These are phyloP conservation scores for Echria macrotheca DNA, from an alignment of 495 filamentous ascomycete species.

Conservation along the genomic window DNA sequence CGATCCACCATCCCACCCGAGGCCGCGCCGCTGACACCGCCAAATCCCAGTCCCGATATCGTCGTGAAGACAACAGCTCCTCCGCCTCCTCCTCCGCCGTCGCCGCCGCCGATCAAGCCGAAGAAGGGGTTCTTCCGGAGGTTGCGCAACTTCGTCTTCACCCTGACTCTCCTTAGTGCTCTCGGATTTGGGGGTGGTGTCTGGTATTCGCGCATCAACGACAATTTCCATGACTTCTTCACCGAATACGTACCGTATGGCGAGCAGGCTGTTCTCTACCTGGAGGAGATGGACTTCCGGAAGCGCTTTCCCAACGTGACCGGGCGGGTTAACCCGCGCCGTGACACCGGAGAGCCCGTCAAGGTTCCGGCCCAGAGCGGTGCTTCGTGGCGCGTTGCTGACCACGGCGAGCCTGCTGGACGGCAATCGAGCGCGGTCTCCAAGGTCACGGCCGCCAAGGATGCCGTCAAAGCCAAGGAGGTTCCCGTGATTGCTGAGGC, in stretches of 20 bases:
- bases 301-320: slow-evolving; percentile 78
- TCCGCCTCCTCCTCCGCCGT: slow-evolving; percentile 48
- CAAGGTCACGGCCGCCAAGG: slow-evolving; percentile 31
- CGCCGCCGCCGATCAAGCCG: slow-evolving; percentile 43
- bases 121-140: slow-evolving; percentile 74
- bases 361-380: slow-evolving; percentile 83
- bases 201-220: slow-evolving; percentile 84
- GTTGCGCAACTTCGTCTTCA: slow-evolving; percentile 58
- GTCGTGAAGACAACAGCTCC: background rate
- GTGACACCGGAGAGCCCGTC: slow-evolving; percentile 63
- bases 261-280: slow-evolving; percentile 91
- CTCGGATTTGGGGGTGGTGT: slow-evolving; percentile 82
- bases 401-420: slow-evolving; percentile 35
- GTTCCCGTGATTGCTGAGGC: slow-evolving; percentile 32
- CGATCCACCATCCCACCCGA: slow-evolving; percentile 54
- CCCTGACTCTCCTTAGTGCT: slow-evolving; percentile 64
- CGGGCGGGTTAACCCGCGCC: slow-evolving; percentile 38
- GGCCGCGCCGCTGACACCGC: slow-evolving; percentile 56
- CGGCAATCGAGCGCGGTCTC: slow-evolving; percentile 42
- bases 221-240: slow-evolving; percentile 99
- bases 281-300: slow-evolving; percentile 92
- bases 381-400: slow-evolving; percentile 72
- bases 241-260: slow-evolving; percentile 95
- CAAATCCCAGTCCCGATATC: slow-evolving; percentile 20
- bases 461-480: slow-evolving; percentile 28